phyloP scores from a whole-genome alignment of 768 basidiomycete genomes.

The Melanogaster broomeanus region DNA sequence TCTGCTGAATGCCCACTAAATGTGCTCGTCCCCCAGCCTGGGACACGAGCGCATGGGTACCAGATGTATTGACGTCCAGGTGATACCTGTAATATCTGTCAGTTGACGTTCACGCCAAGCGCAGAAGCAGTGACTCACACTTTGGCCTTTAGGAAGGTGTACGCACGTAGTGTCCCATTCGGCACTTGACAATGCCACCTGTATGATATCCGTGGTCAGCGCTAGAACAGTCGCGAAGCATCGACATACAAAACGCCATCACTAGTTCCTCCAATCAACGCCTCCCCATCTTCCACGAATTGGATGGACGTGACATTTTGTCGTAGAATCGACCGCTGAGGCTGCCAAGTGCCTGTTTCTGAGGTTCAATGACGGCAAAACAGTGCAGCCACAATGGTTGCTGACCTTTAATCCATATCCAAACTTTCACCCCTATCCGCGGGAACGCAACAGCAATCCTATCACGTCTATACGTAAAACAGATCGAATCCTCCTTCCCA shows the following conservation, averaged over 20 bases:
- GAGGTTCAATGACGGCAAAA: slow-evolving; percentile 1
- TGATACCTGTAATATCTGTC: slow-evolving; percentile 43
- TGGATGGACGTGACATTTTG: slow-evolving; percentile 64
- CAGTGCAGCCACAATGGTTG: not conserved
- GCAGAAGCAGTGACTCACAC: slow-evolving; percentile 45
- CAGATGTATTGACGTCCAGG: slow-evolving; percentile 51
- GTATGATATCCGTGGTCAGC: slow-evolving; percentile 11
- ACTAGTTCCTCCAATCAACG: slow-evolving; percentile 66
- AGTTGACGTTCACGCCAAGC: not conserved
- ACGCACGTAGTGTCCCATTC: slow-evolving; percentile 63
- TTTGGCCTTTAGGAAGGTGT: slow-evolving; percentile 56
- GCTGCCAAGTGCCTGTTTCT: slow-evolving; percentile 57
- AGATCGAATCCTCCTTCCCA: slow-evolving; percentile 46
- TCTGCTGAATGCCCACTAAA: slow-evolving; percentile 51
- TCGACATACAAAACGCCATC: slow-evolving; percentile 64
- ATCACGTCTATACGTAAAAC: slow-evolving; percentile 57
- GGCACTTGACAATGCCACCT: slow-evolving; percentile 74
- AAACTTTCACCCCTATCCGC: slow-evolving; percentile 60
- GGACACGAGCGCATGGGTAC: slow-evolving; percentile 54
- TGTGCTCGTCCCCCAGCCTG: slow-evolving; percentile 51
- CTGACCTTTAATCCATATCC: slow-evolving; percentile 60
- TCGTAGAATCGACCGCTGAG: slow-evolving; percentile 62
- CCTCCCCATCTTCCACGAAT: slow-evolving; percentile 64
- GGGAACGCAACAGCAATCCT: slow-evolving; percentile 65
- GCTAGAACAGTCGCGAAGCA: not conserved